phyloP scores from a whole-genome alignment of 257 asterid species.

The Avicennia marina region DNA sequence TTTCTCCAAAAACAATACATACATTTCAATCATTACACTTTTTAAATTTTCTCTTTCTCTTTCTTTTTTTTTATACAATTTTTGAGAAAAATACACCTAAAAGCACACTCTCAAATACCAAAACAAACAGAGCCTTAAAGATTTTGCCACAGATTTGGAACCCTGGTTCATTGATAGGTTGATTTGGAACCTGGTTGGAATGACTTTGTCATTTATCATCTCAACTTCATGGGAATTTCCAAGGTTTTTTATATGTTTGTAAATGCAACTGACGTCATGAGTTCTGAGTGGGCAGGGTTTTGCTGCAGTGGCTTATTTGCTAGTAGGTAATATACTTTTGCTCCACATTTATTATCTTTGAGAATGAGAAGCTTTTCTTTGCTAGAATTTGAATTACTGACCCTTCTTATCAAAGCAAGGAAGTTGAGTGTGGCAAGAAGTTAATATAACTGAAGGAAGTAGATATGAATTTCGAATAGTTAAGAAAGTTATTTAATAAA shows the following conservation, averaged over 20 bases:
- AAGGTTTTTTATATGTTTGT: slow-evolving; percentile 4
- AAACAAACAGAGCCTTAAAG: too few species aligned
- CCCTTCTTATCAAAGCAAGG: background rate
- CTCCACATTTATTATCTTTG: background rate
- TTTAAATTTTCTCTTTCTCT: too few species aligned
- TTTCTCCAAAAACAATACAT: too few species aligned
- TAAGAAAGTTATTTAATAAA: too few species aligned
- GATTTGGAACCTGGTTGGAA: slow-evolving; percentile 1
- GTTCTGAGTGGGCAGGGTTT: slow-evolving; percentile 45
- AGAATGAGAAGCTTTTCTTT: background rate
- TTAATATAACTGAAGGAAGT: too few species aligned
- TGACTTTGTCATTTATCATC: background rate
- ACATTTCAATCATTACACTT: too few species aligned
- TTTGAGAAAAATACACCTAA: too few species aligned
- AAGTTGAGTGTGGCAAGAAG: background rate
- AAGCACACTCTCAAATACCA: too few species aligned
- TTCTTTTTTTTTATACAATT: too few species aligned
- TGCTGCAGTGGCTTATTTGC: slow-evolving; percentile 45
- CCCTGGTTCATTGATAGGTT: background rate
- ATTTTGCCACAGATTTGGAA: background rate
- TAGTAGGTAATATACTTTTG: slow-evolving; percentile 39
- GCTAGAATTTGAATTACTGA: too few species aligned
- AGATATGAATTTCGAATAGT: too few species aligned
- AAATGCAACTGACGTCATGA: slow-evolving; percentile 5
- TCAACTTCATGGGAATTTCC: background rate